Evolutionary conservation across 345 rosid genomes (phyloP).

Genomic region (Lepidium aucheri): DNA sequence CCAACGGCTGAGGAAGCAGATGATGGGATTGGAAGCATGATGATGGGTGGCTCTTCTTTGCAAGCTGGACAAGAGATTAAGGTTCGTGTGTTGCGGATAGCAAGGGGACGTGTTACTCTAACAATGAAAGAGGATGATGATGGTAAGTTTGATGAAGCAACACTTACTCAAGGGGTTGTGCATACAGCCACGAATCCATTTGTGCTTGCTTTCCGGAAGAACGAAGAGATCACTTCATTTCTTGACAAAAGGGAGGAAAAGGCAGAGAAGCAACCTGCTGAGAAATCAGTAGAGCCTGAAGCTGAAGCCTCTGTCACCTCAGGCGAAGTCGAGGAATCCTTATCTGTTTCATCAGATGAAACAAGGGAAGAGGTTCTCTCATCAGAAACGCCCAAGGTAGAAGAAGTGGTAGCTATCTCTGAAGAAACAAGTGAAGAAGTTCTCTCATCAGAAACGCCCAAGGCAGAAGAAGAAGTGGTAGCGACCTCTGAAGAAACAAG

Average conservation of each 20-base stretch:
- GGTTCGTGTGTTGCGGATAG: conserved; percentile 55
- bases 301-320: conserved; percentile 24
- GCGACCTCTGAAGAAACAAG: conserved; percentile 15
- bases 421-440: conserved; percentile 27
- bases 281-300: conserved; percentile 25
- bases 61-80: conserved; percentile 69
- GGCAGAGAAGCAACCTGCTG: conserved; percentile 29
- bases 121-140: conserved; percentile 75
- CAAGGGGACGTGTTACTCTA: conserved; percentile 75
- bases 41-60: conserved; percentile 51
- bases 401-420: conserved; percentile 17
- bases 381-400: no score
- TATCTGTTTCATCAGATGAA: conserved; percentile 30
- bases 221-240: conserved; percentile 65
- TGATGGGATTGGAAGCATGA: conserved; percentile 53
- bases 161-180: conserved; percentile 47
- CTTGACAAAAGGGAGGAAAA: conserved; percentile 68
- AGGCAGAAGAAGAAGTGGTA: conserved; percentile 24
- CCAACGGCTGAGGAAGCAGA: conserved; percentile 71
- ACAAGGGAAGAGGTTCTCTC: conserved; percentile 30
- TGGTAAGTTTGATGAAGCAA: conserved; percentile 34
- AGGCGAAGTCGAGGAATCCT: conserved; percentile 14
- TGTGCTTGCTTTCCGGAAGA: conserved; percentile 62
- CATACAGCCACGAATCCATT: conserved; percentile 72
- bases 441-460: conserved; percentile 33